These are phyloP conservation scores for Microsporum ferrugineum DNA, from an alignment of 2,329 filamentous ascomycete genomes.

Conservation along the genomic window DNA sequence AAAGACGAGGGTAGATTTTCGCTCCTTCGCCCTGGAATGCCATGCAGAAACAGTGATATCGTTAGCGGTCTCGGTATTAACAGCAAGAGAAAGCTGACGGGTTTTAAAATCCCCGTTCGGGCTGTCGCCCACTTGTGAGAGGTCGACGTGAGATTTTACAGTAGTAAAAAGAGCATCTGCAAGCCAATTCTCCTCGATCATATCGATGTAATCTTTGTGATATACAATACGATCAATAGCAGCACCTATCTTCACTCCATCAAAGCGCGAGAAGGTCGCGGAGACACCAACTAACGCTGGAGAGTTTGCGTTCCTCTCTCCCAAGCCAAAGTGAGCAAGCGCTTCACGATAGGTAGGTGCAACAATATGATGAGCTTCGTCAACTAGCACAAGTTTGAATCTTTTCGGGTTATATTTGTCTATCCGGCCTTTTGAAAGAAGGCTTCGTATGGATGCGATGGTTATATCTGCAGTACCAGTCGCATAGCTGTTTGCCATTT, in stretches of 20 bases:
- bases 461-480: conserved; percentile 82
- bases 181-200: conserved; percentile 85
- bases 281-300: conserved; percentile 80
- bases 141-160: conserved; percentile 68
- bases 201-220: conserved; percentile 70
- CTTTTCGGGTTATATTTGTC: conserved; percentile 63
- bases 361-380: conserved; percentile 95
- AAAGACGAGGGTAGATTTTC: conserved; percentile 83
- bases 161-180: conserved; percentile 90
- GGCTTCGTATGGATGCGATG: conserved; percentile 77
- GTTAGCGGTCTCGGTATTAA: conserved; percentile 75
- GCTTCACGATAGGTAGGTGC: conserved; percentile 65
- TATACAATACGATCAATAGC: conserved; percentile 95
- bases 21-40: conserved; percentile 59
- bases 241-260: conserved; percentile 68
- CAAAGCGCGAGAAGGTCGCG: conserved; percentile 66
- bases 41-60: conserved; percentile 76
- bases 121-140: conserved; percentile 56
- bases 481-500: conserved; percentile 72
- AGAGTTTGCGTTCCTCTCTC: conserved; percentile 32
- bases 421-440: conserved; percentile 66
- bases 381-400: conserved; percentile 87
- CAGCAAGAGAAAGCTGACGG: conserved; percentile 62
- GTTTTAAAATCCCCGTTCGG: conserved; percentile 67
- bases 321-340: conserved; percentile 67